Conservation (phyloP, 768 basidiomycete species). For the Dacryopinax spathularia region DNA sequence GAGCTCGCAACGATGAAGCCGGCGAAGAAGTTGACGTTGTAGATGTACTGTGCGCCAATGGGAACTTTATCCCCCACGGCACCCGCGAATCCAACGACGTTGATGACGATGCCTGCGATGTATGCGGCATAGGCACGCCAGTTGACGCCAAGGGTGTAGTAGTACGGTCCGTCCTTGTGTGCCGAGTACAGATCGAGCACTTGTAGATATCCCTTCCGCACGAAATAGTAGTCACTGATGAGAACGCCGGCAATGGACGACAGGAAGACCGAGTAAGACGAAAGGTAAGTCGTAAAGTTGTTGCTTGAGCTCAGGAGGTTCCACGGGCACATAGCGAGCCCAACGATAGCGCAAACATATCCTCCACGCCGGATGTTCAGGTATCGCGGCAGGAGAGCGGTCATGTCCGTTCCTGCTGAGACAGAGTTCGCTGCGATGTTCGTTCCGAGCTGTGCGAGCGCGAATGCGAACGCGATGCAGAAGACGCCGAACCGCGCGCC, state of each 20-base stretch:
- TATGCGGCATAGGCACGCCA: slow-evolving; percentile 50
- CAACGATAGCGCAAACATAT: slow-evolving; percentile 66
- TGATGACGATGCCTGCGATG: slow-evolving; percentile 65
- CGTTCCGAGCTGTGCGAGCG: slow-evolving; percentile 31
- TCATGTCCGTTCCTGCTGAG: slow-evolving; percentile 71
- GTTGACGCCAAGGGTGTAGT: slow-evolving; percentile 61
- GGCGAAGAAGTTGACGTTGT: slow-evolving; percentile 71
- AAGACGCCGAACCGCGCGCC: background rate
- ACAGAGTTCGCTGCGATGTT: slow-evolving; percentile 75
- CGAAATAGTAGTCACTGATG: slow-evolving; percentile 68
- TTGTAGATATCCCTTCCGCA: slow-evolving; percentile 56
- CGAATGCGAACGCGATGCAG: background rate
- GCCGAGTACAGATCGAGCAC: slow-evolving; percentile 55
- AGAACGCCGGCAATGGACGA: slow-evolving; percentile 66
- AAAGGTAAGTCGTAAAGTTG: slow-evolving; percentile 65
- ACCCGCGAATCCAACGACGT: slow-evolving; percentile 68
- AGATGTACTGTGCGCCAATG: slow-evolving; percentile 54
- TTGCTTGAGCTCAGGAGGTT: slow-evolving; percentile 25
- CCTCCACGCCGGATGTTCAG: slow-evolving; percentile 80
- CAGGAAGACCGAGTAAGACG: slow-evolving; percentile 67
- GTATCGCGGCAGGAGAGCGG: slow-evolving; percentile 60
- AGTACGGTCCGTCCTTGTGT: slow-evolving; percentile 50
- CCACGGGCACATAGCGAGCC: slow-evolving; percentile 60
- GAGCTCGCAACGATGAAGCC: slow-evolving; percentile 57
- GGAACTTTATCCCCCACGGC: slow-evolving; percentile 50